These are phyloP conservation scores for Penicillium polonicum DNA, from an alignment of 2,329 filamentous ascomycete genomes.

Conservation along the genomic window DNA sequence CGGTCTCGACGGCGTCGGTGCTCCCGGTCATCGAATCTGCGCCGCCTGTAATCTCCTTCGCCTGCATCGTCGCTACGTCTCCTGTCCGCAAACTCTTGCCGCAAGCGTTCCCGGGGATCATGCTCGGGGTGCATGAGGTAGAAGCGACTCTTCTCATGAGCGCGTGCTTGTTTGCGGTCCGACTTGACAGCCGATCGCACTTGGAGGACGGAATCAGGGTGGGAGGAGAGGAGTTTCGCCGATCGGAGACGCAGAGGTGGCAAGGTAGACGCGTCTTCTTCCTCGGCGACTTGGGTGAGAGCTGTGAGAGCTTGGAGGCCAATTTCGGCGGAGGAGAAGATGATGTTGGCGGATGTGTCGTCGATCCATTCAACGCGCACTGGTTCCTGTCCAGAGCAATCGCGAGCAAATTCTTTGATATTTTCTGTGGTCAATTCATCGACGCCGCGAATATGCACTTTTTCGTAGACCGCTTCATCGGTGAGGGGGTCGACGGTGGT, in stretches of 20 bases:
- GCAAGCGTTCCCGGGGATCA: constrained; percentile 72
- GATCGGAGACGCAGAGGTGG: constrained; percentile 64
- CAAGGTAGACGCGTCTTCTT: constrained; percentile 47
- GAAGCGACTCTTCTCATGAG: constrained; percentile 79
- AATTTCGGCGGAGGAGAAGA: constrained; percentile 62
- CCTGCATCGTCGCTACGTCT: constrained; percentile 39
- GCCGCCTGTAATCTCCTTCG: constrained; percentile 47
- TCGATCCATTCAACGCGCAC: constrained; percentile 88
- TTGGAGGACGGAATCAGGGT: constrained; percentile 67
- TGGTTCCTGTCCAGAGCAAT: constrained; percentile 62
- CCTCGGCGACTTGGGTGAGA: constrained; percentile 44
- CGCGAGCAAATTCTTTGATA: constrained; percentile 70
- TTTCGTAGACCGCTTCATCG: constrained; percentile 50
- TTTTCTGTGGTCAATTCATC: constrained; percentile 78
- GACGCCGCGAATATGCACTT: constrained; percentile 81
- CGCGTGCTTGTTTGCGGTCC: constrained; percentile 78
- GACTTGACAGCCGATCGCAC: constrained; percentile 71
- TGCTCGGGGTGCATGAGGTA: constrained; percentile 90
- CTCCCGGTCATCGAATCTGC: constrained; percentile 63
- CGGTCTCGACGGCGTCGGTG: constrained; percentile 41
- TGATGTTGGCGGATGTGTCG: constrained; percentile 82
- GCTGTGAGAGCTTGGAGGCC: constrained; percentile 55
- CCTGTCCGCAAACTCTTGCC: constrained; percentile 53
- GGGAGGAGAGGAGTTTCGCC: constrained; percentile 66
- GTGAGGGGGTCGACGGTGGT: constrained; percentile 27